These are phyloP conservation scores for Eucalyptus urophylla DNA, from an alignment of 345 rosid genomes.

Conservation along the genomic window DNA sequence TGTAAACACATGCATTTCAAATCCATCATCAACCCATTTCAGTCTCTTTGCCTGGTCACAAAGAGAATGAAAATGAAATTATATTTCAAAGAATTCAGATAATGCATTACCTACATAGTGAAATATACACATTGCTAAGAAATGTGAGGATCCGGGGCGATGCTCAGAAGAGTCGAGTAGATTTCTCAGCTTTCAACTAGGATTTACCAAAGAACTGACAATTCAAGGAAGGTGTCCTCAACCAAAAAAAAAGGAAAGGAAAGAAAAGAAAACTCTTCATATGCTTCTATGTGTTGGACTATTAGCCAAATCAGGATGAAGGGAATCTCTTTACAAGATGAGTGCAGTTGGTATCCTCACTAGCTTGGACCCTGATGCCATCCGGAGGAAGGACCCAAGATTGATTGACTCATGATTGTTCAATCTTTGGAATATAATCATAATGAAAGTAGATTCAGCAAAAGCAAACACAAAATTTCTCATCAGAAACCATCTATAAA, in stretches of 20 bases:
- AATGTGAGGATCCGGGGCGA: neutral
- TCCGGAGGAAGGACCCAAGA: neutral
- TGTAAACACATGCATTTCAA: slow-evolving; percentile 52
- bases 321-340: neutral
- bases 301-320: neutral
- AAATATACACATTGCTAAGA: neutral
- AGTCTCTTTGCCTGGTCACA: slow-evolving; percentile 49
- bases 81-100: neutral
- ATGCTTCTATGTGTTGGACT: neutral
- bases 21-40: slow-evolving; percentile 83
- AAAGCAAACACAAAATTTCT: neutral
- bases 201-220: neutral
- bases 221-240: neutral
- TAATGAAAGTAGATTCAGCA: neutral
- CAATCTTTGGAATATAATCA: neutral
- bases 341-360: neutral
- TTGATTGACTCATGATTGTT: neutral
- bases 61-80: neutral
- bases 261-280: neutral
- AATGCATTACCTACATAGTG: neutral
- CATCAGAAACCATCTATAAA: neutral
- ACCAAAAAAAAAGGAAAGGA: too few species aligned
- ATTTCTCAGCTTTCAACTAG: neutral
- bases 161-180: neutral
- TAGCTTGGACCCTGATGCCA: neutral